phyloP scores from a whole-genome alignment of 2,329 filamentous ascomycete species.

The Metarhizium humberi region DNA sequence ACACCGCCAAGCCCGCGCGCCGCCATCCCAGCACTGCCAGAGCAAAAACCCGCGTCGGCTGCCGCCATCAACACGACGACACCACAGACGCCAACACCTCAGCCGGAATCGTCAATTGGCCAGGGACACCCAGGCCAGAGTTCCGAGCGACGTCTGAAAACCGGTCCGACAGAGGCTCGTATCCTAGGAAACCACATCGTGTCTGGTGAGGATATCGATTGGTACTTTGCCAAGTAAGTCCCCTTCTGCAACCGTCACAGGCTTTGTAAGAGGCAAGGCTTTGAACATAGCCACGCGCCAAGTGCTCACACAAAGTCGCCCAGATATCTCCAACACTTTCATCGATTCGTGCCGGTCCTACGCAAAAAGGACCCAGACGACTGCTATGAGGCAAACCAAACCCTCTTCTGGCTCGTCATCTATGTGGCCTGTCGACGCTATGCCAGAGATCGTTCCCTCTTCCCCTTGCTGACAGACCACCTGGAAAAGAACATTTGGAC shows the following conservation, averaged over 20 bases:
- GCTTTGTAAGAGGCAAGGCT: no score
- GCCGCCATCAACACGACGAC: slow-evolving; percentile 6
- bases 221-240: slow-evolving; percentile 43
- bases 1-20: slow-evolving; percentile 19
- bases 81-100: slow-evolving; percentile 14
- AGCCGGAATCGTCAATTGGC: slow-evolving; percentile 13
- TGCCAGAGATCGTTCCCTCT: slow-evolving; percentile 30
- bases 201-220: slow-evolving; percentile 43
- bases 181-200: slow-evolving; percentile 38
- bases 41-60: slow-evolving; percentile 6
- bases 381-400: slow-evolving; percentile 35
- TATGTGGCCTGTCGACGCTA: slow-evolving; percentile 41
- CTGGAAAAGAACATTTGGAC: slow-evolving; percentile 36
- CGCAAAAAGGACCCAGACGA: slow-evolving; percentile 39
- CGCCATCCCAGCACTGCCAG: slow-evolving; percentile 15
- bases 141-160: slow-evolving; percentile 12
- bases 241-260: background rate
- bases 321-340: slow-evolving; percentile 43
- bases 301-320: no score
- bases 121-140: slow-evolving; percentile 6
- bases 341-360: slow-evolving; percentile 43
- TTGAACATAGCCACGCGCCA: no score
- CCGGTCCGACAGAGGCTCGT: slow-evolving; percentile 27
- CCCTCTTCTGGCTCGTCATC: slow-evolving; percentile 48
- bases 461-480: slow-evolving; percentile 36